These are phyloP conservation scores for Geotrichum fermentans DNA, from an alignment of 1,139 yeast genomes.

Conservation along the genomic window DNA sequence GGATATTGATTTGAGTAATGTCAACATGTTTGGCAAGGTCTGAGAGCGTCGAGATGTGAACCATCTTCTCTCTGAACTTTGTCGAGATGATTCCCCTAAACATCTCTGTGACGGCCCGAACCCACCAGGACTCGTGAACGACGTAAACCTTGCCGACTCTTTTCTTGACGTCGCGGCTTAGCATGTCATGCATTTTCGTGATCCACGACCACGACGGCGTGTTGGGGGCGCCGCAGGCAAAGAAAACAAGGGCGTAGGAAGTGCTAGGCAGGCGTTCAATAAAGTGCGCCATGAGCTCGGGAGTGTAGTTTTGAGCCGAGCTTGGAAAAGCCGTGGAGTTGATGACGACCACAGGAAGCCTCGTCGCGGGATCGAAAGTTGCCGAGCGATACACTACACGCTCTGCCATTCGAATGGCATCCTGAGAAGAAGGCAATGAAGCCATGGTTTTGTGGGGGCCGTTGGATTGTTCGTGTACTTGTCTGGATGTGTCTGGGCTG, in stretches of 20 bases:
- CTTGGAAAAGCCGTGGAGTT: constrained; percentile 63
- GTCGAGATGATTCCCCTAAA: constrained; percentile 56
- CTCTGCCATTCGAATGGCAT: constrained; percentile 25
- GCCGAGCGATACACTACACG: constrained; percentile 57
- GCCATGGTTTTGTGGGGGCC: no score
- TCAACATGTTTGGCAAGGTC: constrained; percentile 63
- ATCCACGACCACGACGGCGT: constrained; percentile 68
- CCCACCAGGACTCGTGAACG: constrained; percentile 90
- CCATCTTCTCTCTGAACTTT: constrained; percentile 42
- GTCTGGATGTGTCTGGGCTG: no score
- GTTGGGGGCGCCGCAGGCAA: constrained; percentile 66
- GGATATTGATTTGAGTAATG: constrained; percentile 69
- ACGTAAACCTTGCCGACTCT: constrained; percentile 60
- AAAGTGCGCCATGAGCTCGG: constrained; percentile 18
- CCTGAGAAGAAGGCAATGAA: constrained; percentile 13
- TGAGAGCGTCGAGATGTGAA: constrained; percentile 54
- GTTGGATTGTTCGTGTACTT: no score
- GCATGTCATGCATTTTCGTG: constrained; percentile 62
- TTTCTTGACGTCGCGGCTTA: constrained; percentile 56
- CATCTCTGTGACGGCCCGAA: constrained; percentile 71
- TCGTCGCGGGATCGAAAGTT: constrained; percentile 54
- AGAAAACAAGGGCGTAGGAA: constrained; percentile 63
- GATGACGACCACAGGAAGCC: constrained; percentile 62
- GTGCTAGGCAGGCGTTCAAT: constrained; percentile 47
- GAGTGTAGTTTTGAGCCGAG: constrained; percentile 27